Percentiles rank a stretch among this genome's conserved stretches.
Conservation (phyloP, 306 rosid species). For the Amphicarpaea edgeworthii region DNA sequence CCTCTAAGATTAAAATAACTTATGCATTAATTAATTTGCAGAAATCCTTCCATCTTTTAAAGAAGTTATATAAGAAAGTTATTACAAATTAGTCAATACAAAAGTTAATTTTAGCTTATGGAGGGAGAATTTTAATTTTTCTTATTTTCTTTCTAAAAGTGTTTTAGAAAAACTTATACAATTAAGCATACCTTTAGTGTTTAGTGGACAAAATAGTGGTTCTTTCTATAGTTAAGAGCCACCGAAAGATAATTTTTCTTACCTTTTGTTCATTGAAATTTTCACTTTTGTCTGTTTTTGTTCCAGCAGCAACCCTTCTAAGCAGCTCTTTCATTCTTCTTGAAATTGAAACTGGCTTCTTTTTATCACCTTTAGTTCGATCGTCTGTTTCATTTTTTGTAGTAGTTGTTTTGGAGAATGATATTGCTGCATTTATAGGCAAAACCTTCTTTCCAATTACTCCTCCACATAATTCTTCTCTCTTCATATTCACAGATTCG, state of each 20-base stretch:
- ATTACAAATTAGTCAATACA: too few species aligned
- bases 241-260: too few species aligned
- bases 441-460: constrained; percentile 62
- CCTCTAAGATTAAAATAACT: too few species aligned
- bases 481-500: constrained; percentile 60
- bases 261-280: constrained; percentile 65
- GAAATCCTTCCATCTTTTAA: too few species aligned
- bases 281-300: constrained; percentile 65
- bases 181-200: too few species aligned
- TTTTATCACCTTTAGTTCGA: constrained; percentile 44
- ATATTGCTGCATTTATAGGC: constrained; percentile 62
- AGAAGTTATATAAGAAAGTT: too few species aligned
- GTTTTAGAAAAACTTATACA: too few species aligned
- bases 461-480: constrained; percentile 57
- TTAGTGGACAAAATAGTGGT: too few species aligned
- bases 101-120: too few species aligned
- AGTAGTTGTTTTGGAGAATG: constrained; percentile 39
- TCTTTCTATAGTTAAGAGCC: neutral
- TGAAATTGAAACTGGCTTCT: constrained; percentile 57
- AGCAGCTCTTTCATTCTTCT: constrained; percentile 81
- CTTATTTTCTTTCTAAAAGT: too few species aligned
- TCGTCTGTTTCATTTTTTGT: constrained; percentile 52
- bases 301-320: constrained; percentile 69
- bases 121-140: too few species aligned
- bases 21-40: too few species aligned